phyloP scores from a whole-genome alignment of 176 grass and related monocot species.

The Aechmea fasciata region DNA sequence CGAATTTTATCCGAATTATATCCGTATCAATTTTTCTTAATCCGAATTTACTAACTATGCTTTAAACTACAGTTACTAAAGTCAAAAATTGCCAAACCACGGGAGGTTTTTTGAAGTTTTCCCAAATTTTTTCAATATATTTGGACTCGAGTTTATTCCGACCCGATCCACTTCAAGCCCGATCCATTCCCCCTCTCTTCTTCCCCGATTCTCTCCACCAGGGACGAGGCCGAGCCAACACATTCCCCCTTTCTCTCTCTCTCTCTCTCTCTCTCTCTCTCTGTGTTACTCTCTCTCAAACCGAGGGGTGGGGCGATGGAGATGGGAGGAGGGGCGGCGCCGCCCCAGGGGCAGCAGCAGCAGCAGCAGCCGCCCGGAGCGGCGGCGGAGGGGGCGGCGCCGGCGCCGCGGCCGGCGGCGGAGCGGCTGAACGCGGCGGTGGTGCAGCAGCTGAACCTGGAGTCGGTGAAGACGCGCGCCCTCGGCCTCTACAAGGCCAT shows the following conservation, averaged over 20 bases:
- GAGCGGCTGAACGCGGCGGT: slow-evolving; percentile 66
- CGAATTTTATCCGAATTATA: no score
- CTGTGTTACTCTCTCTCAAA: no score
- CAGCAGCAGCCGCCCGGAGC: slow-evolving; percentile 1
- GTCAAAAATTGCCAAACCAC: no score
- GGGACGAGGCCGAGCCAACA: not conserved
- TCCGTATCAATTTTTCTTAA: no score
- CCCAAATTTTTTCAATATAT: not conserved
- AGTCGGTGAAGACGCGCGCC: slow-evolving; percentile 72
- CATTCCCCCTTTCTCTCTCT: not conserved
- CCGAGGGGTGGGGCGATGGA: slow-evolving; percentile 15
- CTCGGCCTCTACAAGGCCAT: slow-evolving; percentile 80
- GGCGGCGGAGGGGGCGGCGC: slow-evolving; percentile 19
- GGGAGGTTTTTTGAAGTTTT: no score
- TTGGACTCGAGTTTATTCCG: not conserved
- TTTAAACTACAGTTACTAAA: no score
- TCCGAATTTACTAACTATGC: no score
- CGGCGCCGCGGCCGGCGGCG: slow-evolving; percentile 20
- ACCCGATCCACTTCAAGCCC: not conserved
- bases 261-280: no score
- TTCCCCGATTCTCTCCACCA: not conserved
- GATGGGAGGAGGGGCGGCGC: slow-evolving; percentile 12
- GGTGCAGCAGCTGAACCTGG: slow-evolving; percentile 80
- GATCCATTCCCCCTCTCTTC: not conserved
- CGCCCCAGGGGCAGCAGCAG: slow-evolving; percentile 4